A percentile compares a stretch with the other conserved stretches of the same genome.
These are phyloP conservation scores for Kalaharituber pfeilii DNA, from an alignment of 2,329 filamentous ascomycete species.

Conservation along the genomic window DNA sequence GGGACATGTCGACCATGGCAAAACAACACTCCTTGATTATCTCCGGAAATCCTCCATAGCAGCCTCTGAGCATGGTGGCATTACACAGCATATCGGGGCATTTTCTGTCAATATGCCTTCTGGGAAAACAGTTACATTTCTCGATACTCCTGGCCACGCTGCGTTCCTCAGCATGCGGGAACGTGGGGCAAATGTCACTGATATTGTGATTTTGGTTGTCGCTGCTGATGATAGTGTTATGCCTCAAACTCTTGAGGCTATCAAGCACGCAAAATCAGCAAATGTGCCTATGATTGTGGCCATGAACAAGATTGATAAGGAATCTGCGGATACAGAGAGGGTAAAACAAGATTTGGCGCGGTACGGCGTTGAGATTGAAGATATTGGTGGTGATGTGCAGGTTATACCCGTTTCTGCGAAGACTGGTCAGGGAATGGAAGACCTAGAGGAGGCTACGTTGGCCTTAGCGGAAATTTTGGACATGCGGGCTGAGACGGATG, in stretches of 20 bases:
- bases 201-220: constrained; percentile 90
- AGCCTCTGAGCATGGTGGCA: constrained; percentile 82
- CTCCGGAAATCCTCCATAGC: constrained; percentile 83
- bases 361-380: constrained; percentile 79
- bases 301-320: constrained; percentile 92
- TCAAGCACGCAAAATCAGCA: constrained; percentile 77
- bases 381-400: constrained; percentile 87
- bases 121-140: constrained; percentile 83
- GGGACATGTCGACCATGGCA: constrained; percentile 97
- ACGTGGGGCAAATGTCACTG: constrained; percentile 84
- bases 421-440: constrained; percentile 77
- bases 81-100: constrained; percentile 95
- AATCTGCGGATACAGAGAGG: constrained; percentile 57
- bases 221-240: constrained; percentile 95
- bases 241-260: constrained; percentile 87
- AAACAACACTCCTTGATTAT: constrained; percentile 89
- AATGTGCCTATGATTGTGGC: constrained; percentile 93
- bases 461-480: constrained; percentile 80
- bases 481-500: constrained; percentile 59
- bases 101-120: constrained; percentile 79
- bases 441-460: constrained; percentile 78
- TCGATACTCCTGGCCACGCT: constrained; percentile 91
- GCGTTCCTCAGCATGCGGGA: constrained; percentile 94
- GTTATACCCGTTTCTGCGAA: constrained; percentile 83
- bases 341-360: constrained; percentile 77